phyloP scores from a whole-genome alignment of 2,329 filamentous ascomycete species.

The Fusarium illudens region DNA sequence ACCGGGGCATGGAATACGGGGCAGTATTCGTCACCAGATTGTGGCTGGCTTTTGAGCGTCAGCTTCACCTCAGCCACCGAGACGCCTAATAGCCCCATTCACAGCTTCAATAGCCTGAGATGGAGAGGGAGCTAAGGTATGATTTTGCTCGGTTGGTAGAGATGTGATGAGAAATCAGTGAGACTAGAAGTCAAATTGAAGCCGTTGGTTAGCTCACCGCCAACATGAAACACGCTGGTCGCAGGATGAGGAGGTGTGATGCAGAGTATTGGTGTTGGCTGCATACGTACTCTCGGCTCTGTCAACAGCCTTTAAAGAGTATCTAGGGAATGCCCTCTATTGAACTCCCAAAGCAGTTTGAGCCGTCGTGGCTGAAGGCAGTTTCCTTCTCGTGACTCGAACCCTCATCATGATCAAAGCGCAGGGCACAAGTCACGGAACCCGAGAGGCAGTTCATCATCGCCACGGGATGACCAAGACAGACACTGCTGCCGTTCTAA shows the following conservation, averaged over 20 bases:
- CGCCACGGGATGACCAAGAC: constrained; percentile 7
- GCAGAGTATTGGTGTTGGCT: neutral
- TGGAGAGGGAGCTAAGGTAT: neutral
- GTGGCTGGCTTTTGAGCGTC: constrained; percentile 15
- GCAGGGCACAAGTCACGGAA: neutral
- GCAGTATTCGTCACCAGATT: constrained; percentile 33
- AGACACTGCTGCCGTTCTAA: constrained; percentile 26
- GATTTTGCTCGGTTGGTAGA: neutral
- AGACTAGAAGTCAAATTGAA: neutral
- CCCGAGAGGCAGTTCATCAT: constrained; percentile 8
- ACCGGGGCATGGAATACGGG: constrained; percentile 19
- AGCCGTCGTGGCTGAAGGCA: neutral
- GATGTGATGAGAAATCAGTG: neutral
- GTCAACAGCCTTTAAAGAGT: neutral
- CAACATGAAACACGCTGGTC: constrained; percentile 9
- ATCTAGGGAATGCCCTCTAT: neutral
- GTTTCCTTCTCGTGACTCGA: neutral
- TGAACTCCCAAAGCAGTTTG: neutral
- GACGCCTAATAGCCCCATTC: neutral
- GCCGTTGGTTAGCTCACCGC: neutral
- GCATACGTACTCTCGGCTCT: neutral
- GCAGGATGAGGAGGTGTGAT: constrained; percentile 8
- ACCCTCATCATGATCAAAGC: neutral
- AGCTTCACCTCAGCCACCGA: constrained; percentile 16
- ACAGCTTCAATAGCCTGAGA: neutral